Evolutionary conservation across 2,329 filamentous ascomycete species (phyloP), one percentile per base, ranked within the genome.

Genomic region (Coniosporium tulheliwenetii): DNA sequence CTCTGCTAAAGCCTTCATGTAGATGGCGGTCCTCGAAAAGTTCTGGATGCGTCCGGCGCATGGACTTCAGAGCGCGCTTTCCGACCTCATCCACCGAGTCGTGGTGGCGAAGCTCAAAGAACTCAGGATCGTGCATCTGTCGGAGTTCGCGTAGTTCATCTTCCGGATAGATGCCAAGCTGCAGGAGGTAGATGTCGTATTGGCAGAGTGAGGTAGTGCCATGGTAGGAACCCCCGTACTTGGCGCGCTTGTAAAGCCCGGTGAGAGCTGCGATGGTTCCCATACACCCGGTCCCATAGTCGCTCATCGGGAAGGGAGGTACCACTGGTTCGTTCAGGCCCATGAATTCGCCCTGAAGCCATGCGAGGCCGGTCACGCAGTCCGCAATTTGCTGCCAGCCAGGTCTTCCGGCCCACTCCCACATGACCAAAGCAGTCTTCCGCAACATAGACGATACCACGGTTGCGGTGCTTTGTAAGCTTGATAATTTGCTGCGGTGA

Each of bases 281-380:
- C 61, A 82, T 77, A 51, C 77, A 81, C 29, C 79, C 80, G 1
- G 79, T 83, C 33, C 79, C 79, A 49, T 84, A 84, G 58, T 73
- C 58, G 58, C 65, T 65, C 53, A 73, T 72, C 2, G 69, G 70
- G 48, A 73, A 73, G 0, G 77, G 76, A 37, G 78, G 78, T 0
- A 81, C 73, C 1, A 81, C 69, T 12, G 77, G 77, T 50, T 80
- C 77, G 30, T 70, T 52, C 10, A 76, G 52, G 1, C 70, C 71
- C 72, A 79, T 77, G 47, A 73, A 73, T 7, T 58, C 54, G n/a
- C 75, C 75, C 49, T 79, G 75, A n/a, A 65, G 69, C 71, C 71
- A 77, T 0, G 73, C 72, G 2, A 75, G 60, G 4, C 73, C 73
- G 43, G 70, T 70, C 55, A 68, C 77, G 41, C 70, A 79, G 37